These are phyloP conservation scores for Exophiala oligosperma DNA, from an alignment of 2,329 filamentous ascomycete species.

Conservation along the genomic window DNA sequence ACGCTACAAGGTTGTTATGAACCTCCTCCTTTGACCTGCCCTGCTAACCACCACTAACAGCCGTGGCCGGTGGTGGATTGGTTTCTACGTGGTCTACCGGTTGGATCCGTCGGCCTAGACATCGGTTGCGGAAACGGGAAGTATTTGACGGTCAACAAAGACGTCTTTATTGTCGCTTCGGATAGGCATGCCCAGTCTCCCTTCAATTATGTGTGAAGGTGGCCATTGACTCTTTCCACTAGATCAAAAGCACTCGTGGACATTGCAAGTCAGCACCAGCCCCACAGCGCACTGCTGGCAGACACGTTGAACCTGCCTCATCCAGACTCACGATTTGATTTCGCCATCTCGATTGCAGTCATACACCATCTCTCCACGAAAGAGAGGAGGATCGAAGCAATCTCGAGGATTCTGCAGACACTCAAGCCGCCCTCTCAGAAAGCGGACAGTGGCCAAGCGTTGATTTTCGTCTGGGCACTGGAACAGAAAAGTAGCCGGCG, in stretches of 20 bases:
- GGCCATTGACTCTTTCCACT: conserved; percentile 13
- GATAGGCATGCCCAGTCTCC: conserved; percentile 65
- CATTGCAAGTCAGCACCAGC: conserved; percentile 59
- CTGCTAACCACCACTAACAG: conserved; percentile 37
- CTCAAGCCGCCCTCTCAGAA: conserved; percentile 44
- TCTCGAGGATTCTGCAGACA: conserved; percentile 69
- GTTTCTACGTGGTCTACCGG: conserved; percentile 66
- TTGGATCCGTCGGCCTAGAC: conserved; percentile 81
- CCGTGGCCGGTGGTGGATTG: conserved; percentile 89
- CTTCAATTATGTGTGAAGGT: conserved; percentile 18
- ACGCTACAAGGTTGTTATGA: conserved; percentile 59
- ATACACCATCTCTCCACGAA: conserved; percentile 87
- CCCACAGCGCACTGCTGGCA: conserved; percentile 72
- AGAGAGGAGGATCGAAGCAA: conserved; percentile 69
- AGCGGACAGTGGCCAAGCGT: conserved; percentile 58
- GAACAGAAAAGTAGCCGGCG: conserved; percentile 85
- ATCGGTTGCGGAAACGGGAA: conserved; percentile 97
- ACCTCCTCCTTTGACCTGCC: neutral
- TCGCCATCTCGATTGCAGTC: conserved; percentile 91
- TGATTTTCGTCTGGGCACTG: conserved; percentile 93
- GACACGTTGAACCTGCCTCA: conserved; percentile 85
- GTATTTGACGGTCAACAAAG: conserved; percentile 77
- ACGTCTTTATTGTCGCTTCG: conserved; percentile 77
- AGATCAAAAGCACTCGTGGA: conserved; percentile 60
- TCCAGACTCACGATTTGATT: conserved; percentile 66